Percentiles rank a stretch among this genome's conserved stretches.
Evolutionary conservation across 2,329 filamentous ascomycete genomes (phyloP).

Genomic region (Penicillium sp.): DNA sequence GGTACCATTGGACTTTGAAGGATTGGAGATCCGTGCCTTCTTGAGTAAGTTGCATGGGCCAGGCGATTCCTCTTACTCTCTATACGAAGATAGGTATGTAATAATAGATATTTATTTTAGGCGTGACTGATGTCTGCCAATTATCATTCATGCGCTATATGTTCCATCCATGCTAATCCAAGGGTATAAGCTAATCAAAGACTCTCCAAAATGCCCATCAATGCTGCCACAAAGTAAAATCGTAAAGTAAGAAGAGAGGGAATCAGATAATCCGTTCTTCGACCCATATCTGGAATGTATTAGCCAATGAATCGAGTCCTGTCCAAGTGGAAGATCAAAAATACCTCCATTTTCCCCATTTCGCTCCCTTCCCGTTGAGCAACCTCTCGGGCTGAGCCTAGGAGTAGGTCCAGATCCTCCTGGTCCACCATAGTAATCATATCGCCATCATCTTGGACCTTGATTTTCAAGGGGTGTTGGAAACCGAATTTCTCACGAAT

Average conservation of each 20-base stretch:
- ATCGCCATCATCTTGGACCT: slow-evolving; percentile 87
- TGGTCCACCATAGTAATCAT: slow-evolving; percentile 98
- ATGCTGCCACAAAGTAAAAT: slow-evolving; percentile 4
- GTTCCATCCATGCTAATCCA: slow-evolving; percentile 11
- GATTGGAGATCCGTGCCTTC: background rate
- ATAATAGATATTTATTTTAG: background rate
- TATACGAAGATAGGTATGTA: background rate
- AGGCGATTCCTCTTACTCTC: no score
- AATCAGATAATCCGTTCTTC: background rate
- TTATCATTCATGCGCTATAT: slow-evolving; percentile 3
- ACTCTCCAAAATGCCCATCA: background rate
- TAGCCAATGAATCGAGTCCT: slow-evolving; percentile 1
- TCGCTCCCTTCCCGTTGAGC: slow-evolving; percentile 75
- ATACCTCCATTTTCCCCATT: slow-evolving; percentile 92
- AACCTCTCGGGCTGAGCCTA: slow-evolving; percentile 66
- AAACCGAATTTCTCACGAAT: slow-evolving; percentile 87
- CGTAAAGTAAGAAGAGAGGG: background rate
- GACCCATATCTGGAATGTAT: slow-evolving; percentile 1
- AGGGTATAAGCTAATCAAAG: slow-evolving; percentile 17
- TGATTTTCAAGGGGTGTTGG: slow-evolving; percentile 65
- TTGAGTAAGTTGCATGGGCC: no score
- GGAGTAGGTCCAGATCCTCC: slow-evolving; percentile 88
- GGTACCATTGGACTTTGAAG: background rate
- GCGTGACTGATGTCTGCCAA: background rate
- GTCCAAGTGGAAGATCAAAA: slow-evolving; percentile 35